phyloP scores from a whole-genome alignment of 192 early-diverging fungal species.

The Pilobolus umbonatus region DNA sequence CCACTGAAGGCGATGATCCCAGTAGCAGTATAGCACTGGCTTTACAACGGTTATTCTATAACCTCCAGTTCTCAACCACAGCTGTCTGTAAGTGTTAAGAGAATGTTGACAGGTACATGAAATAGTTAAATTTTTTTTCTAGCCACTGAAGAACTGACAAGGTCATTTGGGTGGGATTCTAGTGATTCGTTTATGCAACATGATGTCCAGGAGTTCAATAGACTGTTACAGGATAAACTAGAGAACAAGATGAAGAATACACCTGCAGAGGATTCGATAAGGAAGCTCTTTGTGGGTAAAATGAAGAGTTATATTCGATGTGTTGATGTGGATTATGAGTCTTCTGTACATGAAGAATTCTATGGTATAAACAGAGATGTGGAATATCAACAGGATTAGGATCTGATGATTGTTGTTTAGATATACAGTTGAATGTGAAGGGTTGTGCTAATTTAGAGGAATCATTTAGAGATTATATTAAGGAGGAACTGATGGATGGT shows the following conservation, averaged over 20 bases:
- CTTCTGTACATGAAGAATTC: constrained; percentile 88
- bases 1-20: constrained; percentile 85
- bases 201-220: constrained; percentile 97
- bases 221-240: constrained; percentile 93
- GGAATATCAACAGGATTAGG: background rate
- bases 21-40: constrained; percentile 80
- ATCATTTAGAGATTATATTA: constrained; percentile 87
- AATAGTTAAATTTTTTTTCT: background rate
- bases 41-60: constrained; percentile 92
- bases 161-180: constrained; percentile 98
- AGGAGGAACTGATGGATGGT: constrained; percentile 88
- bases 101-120: background rate
- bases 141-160: constrained; percentile 87
- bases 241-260: constrained; percentile 97
- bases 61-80: constrained; percentile 66
- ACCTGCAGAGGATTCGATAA: constrained; percentile 83
- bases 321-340: constrained; percentile 92
- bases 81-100: constrained; percentile 52
- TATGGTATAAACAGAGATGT: constrained; percentile 53
- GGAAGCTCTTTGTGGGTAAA: constrained; percentile 87
- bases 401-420: constrained; percentile 33
- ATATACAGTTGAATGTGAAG: constrained; percentile 97
- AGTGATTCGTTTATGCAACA: constrained; percentile 95
- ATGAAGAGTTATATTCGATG: constrained; percentile 98
- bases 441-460: constrained; percentile 79